These are phyloP conservation scores for Starmera stellimalicola DNA, from an alignment of 1,139 yeast species.

Conservation along the genomic window DNA sequence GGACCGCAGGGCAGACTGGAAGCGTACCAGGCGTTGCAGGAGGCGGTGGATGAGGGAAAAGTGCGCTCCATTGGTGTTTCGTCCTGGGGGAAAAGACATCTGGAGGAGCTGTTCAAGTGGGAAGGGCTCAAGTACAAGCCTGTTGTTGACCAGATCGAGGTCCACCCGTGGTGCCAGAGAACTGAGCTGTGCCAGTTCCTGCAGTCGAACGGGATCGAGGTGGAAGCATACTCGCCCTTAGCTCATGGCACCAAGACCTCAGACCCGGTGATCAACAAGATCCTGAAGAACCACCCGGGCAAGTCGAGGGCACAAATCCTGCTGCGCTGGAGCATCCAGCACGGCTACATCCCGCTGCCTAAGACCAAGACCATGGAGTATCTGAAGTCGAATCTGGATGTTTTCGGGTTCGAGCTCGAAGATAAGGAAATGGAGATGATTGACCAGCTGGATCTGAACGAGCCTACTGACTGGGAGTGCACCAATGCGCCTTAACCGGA, in stretches of 20 bases:
- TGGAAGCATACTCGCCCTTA: conserved; percentile 43
- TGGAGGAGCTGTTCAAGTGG: conserved; percentile 29
- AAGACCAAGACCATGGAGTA: conserved; percentile 36
- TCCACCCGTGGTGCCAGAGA: conserved; percentile 53
- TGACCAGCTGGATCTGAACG: conserved; percentile 46
- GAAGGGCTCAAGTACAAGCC: conserved; percentile 38
- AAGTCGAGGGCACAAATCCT: conserved; percentile 28
- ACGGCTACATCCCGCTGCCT: conserved; percentile 34
- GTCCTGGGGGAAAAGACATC: conserved; percentile 35
- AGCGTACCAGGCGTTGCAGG: conserved; percentile 28
- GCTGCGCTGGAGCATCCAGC: conserved; percentile 31
- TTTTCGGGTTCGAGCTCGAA: conserved; percentile 31
- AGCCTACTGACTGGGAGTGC: conserved; percentile 68
- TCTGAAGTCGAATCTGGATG: conserved; percentile 32
- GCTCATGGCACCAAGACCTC: conserved; percentile 41
- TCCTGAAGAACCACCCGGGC: conserved; percentile 25
- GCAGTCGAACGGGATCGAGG: conserved; percentile 30
- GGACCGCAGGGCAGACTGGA: conserved; percentile 37
- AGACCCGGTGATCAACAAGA: conserved; percentile 14
- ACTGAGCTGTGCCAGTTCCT: conserved; percentile 43
- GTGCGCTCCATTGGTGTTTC: conserved; percentile 40
- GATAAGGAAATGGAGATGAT: conserved; percentile 26
- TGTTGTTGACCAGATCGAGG: conserved; percentile 48
- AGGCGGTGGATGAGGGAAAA: conserved; percentile 23
- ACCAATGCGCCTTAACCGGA: too few species aligned